Evolutionary conservation across 2,329 filamentous ascomycete genomes (phyloP).

Genomic region (Metarhizium album): DNA sequence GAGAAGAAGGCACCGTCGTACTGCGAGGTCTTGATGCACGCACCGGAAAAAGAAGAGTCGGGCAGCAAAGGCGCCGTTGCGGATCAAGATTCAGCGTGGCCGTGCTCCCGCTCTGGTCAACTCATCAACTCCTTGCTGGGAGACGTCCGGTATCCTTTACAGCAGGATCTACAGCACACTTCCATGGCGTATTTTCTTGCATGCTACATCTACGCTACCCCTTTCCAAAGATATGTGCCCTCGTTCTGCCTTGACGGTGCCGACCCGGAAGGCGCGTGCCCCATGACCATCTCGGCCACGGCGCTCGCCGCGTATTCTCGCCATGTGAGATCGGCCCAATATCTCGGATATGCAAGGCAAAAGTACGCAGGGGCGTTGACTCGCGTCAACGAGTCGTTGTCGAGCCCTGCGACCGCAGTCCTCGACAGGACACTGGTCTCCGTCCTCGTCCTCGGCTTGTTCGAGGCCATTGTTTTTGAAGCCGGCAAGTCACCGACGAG

Average conservation of each 20-base stretch:
- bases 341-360: constrained; percentile 11
- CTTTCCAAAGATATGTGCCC: constrained; percentile 15
- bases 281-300: constrained; percentile 13
- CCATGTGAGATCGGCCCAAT: constrained; percentile 5
- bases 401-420: constrained; percentile 10
- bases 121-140: not conserved
- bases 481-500: constrained; percentile 13
- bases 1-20: not conserved
- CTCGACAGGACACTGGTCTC: constrained; percentile 16
- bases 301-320: constrained; percentile 15
- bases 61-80: not conserved
- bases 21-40: not conserved
- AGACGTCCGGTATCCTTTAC: not conserved
- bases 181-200: constrained; percentile 16
- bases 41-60: not conserved
- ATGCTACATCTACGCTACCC: constrained; percentile 15
- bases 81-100: not conserved
- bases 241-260: constrained; percentile 8
- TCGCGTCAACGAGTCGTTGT: constrained; percentile 10
- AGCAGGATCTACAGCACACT: constrained; percentile 4
- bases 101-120: not conserved
- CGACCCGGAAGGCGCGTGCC: constrained; percentile 10
- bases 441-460: constrained; percentile 17
- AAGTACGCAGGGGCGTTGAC: constrained; percentile 13
- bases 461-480: constrained; percentile 17